Evolutionary conservation across 2,329 filamentous ascomycete species (phyloP).

Genomic region (Alternaria gaisen): DNA sequence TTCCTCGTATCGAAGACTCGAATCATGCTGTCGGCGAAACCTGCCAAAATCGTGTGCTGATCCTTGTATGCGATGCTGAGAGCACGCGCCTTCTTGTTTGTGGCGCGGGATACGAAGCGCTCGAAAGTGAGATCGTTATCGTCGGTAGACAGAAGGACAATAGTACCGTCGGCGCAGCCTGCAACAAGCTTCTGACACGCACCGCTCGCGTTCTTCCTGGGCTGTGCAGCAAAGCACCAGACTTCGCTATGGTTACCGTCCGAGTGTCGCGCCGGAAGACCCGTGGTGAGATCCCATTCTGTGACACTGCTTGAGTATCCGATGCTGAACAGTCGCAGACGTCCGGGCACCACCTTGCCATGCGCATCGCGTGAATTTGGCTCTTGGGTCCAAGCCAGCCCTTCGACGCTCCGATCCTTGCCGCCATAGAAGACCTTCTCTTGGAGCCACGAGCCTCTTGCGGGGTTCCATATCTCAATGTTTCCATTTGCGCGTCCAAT

Average conservation of each 20-base stretch:
- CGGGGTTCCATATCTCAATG: conserved; percentile 97
- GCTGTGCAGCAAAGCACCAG: conserved; percentile 94
- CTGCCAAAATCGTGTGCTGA: conserved; percentile 81
- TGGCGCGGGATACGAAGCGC: conserved; percentile 76
- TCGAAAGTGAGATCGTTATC: conserved; percentile 85
- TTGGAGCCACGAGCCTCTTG: conserved; percentile 84
- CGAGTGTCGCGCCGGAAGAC: conserved; percentile 79
- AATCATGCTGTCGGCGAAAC: conserved; percentile 96
- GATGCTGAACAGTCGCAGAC: conserved; percentile 90
- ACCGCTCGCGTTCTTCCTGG: conserved; percentile 56
- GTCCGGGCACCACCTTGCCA: conserved; percentile 71
- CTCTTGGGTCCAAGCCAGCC: conserved; percentile 89
- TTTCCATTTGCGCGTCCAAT: conserved; percentile 93
- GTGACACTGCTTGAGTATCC: conserved; percentile 91
- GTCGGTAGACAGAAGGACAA: conserved; percentile 86
- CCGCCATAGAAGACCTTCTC: conserved; percentile 86
- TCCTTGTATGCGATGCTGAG: conserved; percentile 92
- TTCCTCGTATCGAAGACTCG: conserved; percentile 87
- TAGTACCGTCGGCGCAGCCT: conserved; percentile 89
- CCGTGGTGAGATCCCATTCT: conserved; percentile 90
- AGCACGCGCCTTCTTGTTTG: conserved; percentile 85
- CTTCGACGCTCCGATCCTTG: conserved; percentile 86
- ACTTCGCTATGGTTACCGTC: conserved; percentile 95
- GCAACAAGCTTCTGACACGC: conserved; percentile 73
- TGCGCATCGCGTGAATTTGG: conserved; percentile 72